Percentiles rank a stretch among this genome's conserved stretches.
phyloP scores from a whole-genome alignment of 192 early-diverging fungal species.

The Podila epicladia region DNA sequence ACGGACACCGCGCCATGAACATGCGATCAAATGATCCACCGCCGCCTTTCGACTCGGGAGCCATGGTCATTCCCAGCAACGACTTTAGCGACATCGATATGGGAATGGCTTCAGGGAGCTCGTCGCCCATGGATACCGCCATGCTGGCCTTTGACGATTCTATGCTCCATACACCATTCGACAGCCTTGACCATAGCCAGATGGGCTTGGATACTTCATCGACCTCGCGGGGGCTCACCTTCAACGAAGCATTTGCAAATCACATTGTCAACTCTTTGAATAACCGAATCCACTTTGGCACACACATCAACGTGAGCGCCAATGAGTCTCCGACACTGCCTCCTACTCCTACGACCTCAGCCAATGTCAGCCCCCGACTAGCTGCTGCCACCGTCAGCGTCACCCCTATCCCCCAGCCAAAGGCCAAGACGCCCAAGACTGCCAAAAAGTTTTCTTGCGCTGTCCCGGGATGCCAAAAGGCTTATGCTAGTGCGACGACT shows the following conservation, averaged over 20 bases:
- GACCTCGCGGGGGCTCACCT: slow-evolving; percentile 5
- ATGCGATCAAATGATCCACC: slow-evolving; percentile 12
- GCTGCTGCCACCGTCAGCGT: neutral
- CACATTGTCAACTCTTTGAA: slow-evolving; percentile 6
- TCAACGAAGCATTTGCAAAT: slow-evolving; percentile 15
- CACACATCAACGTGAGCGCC: slow-evolving; percentile 13
- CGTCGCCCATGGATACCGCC: slow-evolving; percentile 32
- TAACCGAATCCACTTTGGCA: slow-evolving; percentile 20
- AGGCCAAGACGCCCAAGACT: neutral
- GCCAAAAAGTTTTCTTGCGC: slow-evolving; percentile 25
- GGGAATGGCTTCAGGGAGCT: slow-evolving; percentile 18
- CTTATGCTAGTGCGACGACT: slow-evolving; percentile 17
- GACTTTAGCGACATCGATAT: slow-evolving; percentile 25
- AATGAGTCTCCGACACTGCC: slow-evolving; percentile 24
- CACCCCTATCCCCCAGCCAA: neutral
- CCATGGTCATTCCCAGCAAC: slow-evolving; percentile 22
- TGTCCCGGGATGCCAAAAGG: slow-evolving; percentile 11
- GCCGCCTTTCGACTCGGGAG: slow-evolving; percentile 5
- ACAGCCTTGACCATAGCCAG: slow-evolving; percentile 10
- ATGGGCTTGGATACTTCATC: slow-evolving; percentile 17
- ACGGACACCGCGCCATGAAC: slow-evolving; percentile 24
- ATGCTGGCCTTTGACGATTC: slow-evolving; percentile 19
- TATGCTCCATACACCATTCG: slow-evolving; percentile 15
- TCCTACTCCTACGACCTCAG: slow-evolving; percentile 29
- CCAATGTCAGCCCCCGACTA: slow-evolving; percentile 24